phyloP scores from a whole-genome alignment of 2,329 filamentous ascomycete species.

The Pestalotiopsis sp. region DNA sequence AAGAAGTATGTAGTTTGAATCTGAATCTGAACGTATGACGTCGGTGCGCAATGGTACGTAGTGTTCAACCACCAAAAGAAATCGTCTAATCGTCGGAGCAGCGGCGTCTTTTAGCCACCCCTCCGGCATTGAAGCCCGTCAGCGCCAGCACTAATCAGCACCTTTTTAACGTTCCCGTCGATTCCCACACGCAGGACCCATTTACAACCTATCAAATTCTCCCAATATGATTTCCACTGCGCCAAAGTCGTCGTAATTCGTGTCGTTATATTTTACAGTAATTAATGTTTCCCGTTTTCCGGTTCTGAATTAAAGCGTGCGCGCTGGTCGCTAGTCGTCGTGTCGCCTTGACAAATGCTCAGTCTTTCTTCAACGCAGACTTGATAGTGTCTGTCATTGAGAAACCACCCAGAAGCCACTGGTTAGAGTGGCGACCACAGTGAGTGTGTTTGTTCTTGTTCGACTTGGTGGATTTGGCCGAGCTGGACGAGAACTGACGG shows the following conservation, averaged over 20 bases:
- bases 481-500: conserved; percentile 21
- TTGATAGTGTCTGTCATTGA: conserved; percentile 47
- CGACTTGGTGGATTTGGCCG: conserved; percentile 35
- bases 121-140: background rate
- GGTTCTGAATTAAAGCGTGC: background rate
- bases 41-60: background rate
- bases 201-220: background rate
- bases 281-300: background rate
- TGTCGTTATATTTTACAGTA: background rate
- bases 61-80: background rate
- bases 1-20: background rate
- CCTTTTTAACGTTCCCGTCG: background rate
- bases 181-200: background rate
- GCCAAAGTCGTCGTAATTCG: background rate
- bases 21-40: background rate
- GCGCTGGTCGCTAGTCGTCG: background rate
- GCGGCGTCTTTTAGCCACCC: background rate
- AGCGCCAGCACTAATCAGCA: background rate
- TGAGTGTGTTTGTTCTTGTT: conserved; percentile 56
- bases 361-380: conserved; percentile 27
- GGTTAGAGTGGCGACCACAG: conserved; percentile 57
- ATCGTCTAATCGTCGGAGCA: background rate
- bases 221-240: background rate
- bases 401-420: conserved; percentile 54
- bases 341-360: background rate